These are phyloP conservation scores for Nothopassalora personata DNA, from an alignment of 2,329 filamentous ascomycete genomes.

Conservation along the genomic window DNA sequence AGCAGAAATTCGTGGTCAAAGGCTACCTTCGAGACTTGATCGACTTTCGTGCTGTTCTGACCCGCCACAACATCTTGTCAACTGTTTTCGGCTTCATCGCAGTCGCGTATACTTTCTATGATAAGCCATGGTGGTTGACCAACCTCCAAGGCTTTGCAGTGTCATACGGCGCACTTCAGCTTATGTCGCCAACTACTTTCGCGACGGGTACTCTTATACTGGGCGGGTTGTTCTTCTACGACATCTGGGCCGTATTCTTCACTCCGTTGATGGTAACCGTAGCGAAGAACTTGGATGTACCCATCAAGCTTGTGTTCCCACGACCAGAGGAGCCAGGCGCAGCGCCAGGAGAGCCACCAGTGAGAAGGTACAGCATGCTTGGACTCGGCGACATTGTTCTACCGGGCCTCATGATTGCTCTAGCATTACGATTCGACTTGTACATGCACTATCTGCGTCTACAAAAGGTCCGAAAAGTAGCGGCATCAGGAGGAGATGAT, in stretches of 20 bases:
- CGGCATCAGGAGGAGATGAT: conserved; percentile 23
- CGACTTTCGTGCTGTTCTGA: conserved; percentile 47
- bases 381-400: conserved; percentile 92
- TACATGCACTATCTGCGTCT: conserved; percentile 74
- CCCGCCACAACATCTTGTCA: conserved; percentile 51
- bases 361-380: conserved; percentile 61
- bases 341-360: conserved; percentile 34
- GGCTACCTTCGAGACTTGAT: conserved; percentile 44
- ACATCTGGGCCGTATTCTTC: conserved; percentile 88
- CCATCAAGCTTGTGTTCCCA: conserved; percentile 85
- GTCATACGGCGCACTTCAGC: conserved; percentile 69
- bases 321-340: conserved; percentile 44
- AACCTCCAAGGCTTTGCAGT: conserved; percentile 85
- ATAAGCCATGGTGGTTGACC: conserved; percentile 65
- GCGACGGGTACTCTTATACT: conserved; percentile 73
- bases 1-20: conserved; percentile 49
- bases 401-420: conserved; percentile 81
- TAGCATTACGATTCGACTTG: conserved; percentile 86
- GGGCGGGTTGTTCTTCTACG: conserved; percentile 80
- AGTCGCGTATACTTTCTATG: conserved; percentile 60
- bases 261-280: conserved; percentile 84
- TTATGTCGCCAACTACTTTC: conserved; percentile 87
- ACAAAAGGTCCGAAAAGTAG: conserved; percentile 39
- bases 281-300: conserved; percentile 81
- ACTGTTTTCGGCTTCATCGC: conserved; percentile 51